phyloP scores from a whole-genome alignment of 164 flowering plant genomes.

The Umbellularia californica region DNA sequence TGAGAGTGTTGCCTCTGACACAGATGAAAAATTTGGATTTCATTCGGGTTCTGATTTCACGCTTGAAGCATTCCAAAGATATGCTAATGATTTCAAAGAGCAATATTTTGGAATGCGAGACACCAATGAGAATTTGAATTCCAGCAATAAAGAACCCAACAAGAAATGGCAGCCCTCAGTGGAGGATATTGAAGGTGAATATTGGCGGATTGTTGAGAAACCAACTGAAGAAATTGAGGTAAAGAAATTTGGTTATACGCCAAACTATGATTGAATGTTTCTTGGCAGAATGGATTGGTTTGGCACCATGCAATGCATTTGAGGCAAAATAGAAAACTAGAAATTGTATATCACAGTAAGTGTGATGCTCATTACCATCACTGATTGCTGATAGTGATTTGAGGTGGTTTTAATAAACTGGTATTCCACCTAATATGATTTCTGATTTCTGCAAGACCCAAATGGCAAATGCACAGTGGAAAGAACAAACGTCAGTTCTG shows the following conservation, averaged over 20 bases:
- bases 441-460: background rate
- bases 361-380: background rate
- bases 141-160: constrained; percentile 15
- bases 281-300: background rate
- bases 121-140: constrained; percentile 14
- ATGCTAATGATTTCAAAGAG: constrained; percentile 54
- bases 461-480: background rate
- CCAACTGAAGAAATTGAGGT: constrained; percentile 87
- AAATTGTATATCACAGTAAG: background rate
- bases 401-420: background rate
- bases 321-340: background rate
- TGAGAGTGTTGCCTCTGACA: constrained; percentile 35
- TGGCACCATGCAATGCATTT: background rate
- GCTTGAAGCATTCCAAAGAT: constrained; percentile 51
- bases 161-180: constrained; percentile 48
- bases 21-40: constrained; percentile 82
- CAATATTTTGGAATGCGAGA: constrained; percentile 48
- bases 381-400: background rate
- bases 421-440: background rate
- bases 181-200: constrained; percentile 87
- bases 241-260: background rate
- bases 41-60: constrained; percentile 79
- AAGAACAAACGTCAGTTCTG: background rate
- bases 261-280: background rate
- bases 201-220: constrained; percentile 87